Base-by-base conservation (phyloP, 1,284 basidiomycete genomes). In the Microbotryum violaceum region DNA sequence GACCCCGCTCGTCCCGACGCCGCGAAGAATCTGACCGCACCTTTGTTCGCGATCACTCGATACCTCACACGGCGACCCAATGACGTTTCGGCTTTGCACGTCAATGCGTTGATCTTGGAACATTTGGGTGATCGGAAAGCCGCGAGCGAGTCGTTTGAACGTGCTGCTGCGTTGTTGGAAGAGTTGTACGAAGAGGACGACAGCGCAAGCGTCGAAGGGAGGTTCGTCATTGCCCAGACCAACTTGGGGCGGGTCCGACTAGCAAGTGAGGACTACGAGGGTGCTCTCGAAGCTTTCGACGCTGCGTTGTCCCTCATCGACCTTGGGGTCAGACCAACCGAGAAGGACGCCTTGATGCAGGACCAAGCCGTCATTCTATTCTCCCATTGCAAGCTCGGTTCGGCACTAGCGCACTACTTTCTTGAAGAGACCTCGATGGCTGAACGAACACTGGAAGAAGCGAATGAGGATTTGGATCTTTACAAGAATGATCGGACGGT, bases 161-260 rank as follows among this genome's bases (percentile, higher is more conserved):
- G 82, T 47, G 84, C 88, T 5, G 87, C 89, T 6, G 65, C 76
- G 1, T 79, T 93, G 16, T 78, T 98, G 25, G 96, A 98, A 75
- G 81, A 84, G 3, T 80, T 83, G 33, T 99, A 97, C 75, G 96
- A 98, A 74, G 83, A 86, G 56, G 83, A 82, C 2, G 96, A 99
- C 73, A 86, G 88, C 55, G 72, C 83, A 0, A 76, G 79, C 21
- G 82, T 89, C 20, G 94, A 97, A 74, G 77, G 80, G 29, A 84
- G 83, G 63, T 99, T 88, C 73, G 84, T 84, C 8, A 83, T 92
- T 37, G 89, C 92, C 0, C 87, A 91, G 63, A 78, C 82, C 44
- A 97, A 90, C 65, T 77, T 92, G 8, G 96, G 86, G 0, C 82
- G 96, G 20, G 76, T 97, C 27, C 80, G 83, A 14, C 78, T 97